Base-by-base conservation (phyloP, 805 yeast species). In the Candida tibetensis region DNA sequence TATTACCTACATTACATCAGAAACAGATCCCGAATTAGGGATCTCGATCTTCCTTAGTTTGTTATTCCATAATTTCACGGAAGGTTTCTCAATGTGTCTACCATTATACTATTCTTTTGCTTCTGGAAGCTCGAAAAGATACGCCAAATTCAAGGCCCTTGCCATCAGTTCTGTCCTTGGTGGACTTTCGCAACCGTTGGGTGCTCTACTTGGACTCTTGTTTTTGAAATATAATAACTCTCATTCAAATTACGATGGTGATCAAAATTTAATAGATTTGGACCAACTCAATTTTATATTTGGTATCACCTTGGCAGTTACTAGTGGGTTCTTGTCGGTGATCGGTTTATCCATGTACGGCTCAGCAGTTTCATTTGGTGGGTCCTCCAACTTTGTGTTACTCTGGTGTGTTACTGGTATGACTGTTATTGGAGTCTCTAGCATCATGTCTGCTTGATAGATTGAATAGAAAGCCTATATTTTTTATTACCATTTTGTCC, bases 21-120 rank as follows among this genome's bases (percentile, higher is more conserved):
- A 83, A 52, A 78, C 84, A 1, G 63, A 72, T 41, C 66, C 69
- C 4, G 61, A 71, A 22, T 62, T 89, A 18, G 97, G 98, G 0
- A 50, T 88, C 15, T 74, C 87, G 12, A 87, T 91, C 9, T 90
- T 93, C 53, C 58, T 90, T 15, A 88, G 96, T 33, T 71, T 91
- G 54, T 78, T 89, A 9, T 77, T 93, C 19, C 99, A 91, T 64
- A 93, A 93, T 59, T 82, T 88, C 48, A 82, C 90, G 16, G 99
- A 91, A 58, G 99, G 98, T 0, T 89, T 93, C 57, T 79, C 93
- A 12, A 90, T 91, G 85, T 87, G 95, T 10, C 69, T 90, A 32
- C 98, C 98, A 0, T 67, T 91, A 22, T 93, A 83, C 55, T 76
- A 90, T 36, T 87, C 95, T 6, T 69, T 91, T 45, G 41, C 55